These are phyloP conservation scores for Solioccasus polychromus DNA, from an alignment of 768 basidiomycete genomes.

Conservation along the genomic window DNA sequence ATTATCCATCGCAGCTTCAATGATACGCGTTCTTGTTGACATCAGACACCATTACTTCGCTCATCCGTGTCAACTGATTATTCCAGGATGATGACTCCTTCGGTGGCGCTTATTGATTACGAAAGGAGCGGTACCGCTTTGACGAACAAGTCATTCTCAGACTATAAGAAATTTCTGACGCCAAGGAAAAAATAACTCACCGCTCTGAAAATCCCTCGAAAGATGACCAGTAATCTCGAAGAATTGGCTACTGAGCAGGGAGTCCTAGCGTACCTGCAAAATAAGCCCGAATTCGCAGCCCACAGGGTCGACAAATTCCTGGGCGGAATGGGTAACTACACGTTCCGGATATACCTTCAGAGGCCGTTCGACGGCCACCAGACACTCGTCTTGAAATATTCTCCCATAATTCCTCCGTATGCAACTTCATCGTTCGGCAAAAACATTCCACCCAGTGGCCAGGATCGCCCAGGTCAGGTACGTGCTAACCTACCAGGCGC, in stretches of 20 bases:
- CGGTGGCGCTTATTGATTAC: too few relatives aligned
- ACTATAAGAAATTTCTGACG: too few relatives aligned
- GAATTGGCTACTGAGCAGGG: slow-evolving; percentile 30
- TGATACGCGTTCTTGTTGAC: too few relatives aligned
- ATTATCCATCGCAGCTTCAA: too few relatives aligned
- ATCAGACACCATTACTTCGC: too few relatives aligned
- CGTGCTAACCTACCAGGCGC: slow-evolving; percentile 5
- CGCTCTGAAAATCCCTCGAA: neutral
- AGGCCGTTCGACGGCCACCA: slow-evolving; percentile 38
- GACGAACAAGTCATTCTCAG: too few relatives aligned
- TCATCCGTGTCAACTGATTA: too few relatives aligned
- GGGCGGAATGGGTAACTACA: slow-evolving; percentile 56
- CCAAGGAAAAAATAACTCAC: too few relatives aligned
- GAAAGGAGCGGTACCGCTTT: too few relatives aligned
- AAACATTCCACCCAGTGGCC: slow-evolving; percentile 32
- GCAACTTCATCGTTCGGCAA: slow-evolving; percentile 25
- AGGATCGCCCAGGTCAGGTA: slow-evolving; percentile 62
- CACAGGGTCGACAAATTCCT: slow-evolving; percentile 37
- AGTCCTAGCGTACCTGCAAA: slow-evolving; percentile 42
- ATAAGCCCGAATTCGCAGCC: slow-evolving; percentile 49
- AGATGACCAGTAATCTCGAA: slow-evolving; percentile 15
- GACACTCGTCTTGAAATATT: slow-evolving; percentile 61
- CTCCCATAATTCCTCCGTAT: slow-evolving; percentile 46
- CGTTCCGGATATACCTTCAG: slow-evolving; percentile 50
- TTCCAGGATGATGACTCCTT: too few relatives aligned